These are phyloP conservation scores for Yamadazyma sp. DNA, from an alignment of 1,139 yeast species.

Conservation along the genomic window DNA sequence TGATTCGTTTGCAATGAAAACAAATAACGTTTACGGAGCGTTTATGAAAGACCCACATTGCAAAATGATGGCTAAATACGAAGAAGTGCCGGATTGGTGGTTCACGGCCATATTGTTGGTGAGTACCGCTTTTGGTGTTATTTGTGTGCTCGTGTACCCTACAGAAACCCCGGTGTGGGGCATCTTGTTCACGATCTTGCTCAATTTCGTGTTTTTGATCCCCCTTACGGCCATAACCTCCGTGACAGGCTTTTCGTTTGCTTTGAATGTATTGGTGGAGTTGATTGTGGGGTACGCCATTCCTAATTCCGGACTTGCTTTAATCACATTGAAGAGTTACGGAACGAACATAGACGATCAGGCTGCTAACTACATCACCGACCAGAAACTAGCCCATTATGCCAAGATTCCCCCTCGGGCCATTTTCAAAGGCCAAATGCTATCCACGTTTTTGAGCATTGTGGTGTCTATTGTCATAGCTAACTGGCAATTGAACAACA, in stretches of 20 bases:
- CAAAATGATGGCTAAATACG: slow-evolving; percentile 52
- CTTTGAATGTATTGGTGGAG: slow-evolving; percentile 60
- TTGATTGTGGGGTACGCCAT: slow-evolving; percentile 61
- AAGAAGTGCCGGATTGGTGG: slow-evolving; percentile 67
- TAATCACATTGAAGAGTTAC: slow-evolving; percentile 57
- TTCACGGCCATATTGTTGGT: slow-evolving; percentile 45
- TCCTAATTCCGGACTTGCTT: slow-evolving; percentile 63
- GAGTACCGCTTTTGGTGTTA: slow-evolving; percentile 48
- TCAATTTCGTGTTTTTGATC: slow-evolving; percentile 55
- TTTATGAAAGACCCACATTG: slow-evolving; percentile 56
- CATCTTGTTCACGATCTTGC: slow-evolving; percentile 53
- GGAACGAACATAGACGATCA: slow-evolving; percentile 62
- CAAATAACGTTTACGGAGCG: slow-evolving; percentile 50
- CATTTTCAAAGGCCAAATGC: slow-evolving; percentile 57
- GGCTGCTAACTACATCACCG: slow-evolving; percentile 56
- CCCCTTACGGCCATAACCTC: slow-evolving; percentile 52
- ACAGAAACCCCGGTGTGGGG: slow-evolving; percentile 57
- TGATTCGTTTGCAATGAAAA: slow-evolving; percentile 27
- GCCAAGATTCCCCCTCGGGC: slow-evolving; percentile 60
- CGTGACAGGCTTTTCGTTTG: slow-evolving; percentile 52
- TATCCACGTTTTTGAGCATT: slow-evolving; percentile 39
- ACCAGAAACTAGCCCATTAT: slow-evolving; percentile 63
- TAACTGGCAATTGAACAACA: slow-evolving; percentile 48
- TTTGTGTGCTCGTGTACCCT: slow-evolving; percentile 45
- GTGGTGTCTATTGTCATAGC: slow-evolving; percentile 51